Conservation (phyloP, 495 filamentous ascomycete species). For the Pseudoneurospora amorphoporcata region DNA sequence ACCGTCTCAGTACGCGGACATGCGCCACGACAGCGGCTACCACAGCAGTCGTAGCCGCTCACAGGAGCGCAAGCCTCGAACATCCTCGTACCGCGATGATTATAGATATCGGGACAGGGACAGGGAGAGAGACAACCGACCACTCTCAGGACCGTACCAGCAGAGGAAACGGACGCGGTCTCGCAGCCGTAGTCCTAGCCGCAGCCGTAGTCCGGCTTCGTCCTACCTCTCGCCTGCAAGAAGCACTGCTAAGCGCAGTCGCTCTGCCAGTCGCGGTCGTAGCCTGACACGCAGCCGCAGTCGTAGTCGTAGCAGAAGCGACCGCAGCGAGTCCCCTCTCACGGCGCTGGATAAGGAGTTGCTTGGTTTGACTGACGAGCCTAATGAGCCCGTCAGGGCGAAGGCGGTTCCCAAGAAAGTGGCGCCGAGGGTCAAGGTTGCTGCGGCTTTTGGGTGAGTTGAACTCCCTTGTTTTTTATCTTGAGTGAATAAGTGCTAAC, state of each 20-base stretch:
- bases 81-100: conserved; percentile 6
- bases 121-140: conserved; percentile 4
- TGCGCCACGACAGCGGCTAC: conserved; percentile 24
- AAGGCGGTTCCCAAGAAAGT: conserved; percentile 2
- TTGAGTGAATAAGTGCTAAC: not conserved
- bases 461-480: not conserved
- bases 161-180: conserved; percentile 1
- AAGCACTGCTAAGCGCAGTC: not conserved
- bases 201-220: not conserved
- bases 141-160: conserved; percentile 1
- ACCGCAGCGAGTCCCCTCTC: conserved; percentile 17
- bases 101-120: conserved; percentile 3
- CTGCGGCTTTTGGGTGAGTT: conserved; percentile 18
- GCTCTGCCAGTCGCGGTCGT: not conserved
- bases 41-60: conserved; percentile 18
- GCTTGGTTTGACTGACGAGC: conserved; percentile 12
- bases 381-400: conserved; percentile 1
- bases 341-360: conserved; percentile 15
- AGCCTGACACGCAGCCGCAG: not conserved
- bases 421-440: conserved; percentile 15
- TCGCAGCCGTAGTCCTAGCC: not conserved
- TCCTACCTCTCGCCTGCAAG: not conserved
- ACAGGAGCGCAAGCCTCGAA: not conserved
- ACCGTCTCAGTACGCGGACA: conserved; percentile 1
- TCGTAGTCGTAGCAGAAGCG: conserved; percentile 3